A percentile compares a stretch with the other conserved stretches of the same genome.
Conservation (phyloP, 805 yeast species). For the Candida boleticola region DNA sequence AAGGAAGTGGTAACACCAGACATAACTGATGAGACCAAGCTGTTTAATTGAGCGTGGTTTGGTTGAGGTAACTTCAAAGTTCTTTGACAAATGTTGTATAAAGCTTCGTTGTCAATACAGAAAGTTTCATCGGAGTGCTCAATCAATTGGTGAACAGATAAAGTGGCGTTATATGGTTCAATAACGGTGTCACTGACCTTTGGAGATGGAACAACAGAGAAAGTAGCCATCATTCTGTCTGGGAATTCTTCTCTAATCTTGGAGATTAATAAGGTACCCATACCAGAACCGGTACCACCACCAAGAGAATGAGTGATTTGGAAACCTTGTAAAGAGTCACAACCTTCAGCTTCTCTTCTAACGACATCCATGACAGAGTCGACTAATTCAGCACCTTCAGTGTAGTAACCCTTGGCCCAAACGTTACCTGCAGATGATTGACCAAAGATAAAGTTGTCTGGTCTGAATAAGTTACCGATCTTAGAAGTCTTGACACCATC, state of each 20-base stretch:
- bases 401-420: conserved; percentile 97
- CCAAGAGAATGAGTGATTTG: conserved; percentile 64
- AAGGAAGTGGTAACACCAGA: conserved; percentile 92
- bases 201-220: conserved; percentile 90
- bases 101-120: conserved; percentile 93
- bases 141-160: conserved; percentile 86
- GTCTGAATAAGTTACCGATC: conserved; percentile 87
- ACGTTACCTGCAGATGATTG: conserved; percentile 93
- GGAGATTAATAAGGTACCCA: conserved; percentile 86
- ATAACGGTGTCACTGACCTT: conserved; percentile 90
- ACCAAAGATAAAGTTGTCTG: conserved; percentile 86
- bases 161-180: conserved; percentile 91
- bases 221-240: conserved; percentile 95
- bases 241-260: conserved; percentile 90
- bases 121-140: conserved; percentile 91
- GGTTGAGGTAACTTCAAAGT: conserved; percentile 83
- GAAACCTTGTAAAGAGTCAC: conserved; percentile 93
- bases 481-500: conserved; percentile 77
- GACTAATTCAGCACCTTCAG: conserved; percentile 93
- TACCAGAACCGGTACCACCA: conserved; percentile 95
- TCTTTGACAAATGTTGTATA: conserved; percentile 83
- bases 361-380: conserved; percentile 87
- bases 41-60: conserved; percentile 73
- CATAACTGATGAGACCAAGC: conserved; percentile 86
- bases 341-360: conserved; percentile 90